Evolutionary conservation across 257 asterid species (phyloP).

Genomic region (Solanum chiquidenum): DNA sequence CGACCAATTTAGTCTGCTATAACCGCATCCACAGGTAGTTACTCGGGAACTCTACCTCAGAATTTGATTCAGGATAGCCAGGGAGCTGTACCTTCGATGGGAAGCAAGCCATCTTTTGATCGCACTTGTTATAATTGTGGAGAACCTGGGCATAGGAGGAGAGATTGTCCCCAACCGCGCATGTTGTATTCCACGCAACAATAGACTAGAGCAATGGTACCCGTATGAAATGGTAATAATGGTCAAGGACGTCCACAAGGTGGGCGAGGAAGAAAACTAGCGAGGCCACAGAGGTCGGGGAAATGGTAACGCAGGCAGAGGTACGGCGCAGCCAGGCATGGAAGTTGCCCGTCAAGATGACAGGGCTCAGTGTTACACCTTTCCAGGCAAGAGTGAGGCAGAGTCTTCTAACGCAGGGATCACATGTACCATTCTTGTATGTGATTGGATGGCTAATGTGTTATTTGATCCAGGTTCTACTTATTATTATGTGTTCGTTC

Average conservation of each 20-base stretch:
- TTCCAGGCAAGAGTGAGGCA: background rate
- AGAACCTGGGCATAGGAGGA: background rate
- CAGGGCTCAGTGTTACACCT: background rate
- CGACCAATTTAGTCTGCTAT: background rate
- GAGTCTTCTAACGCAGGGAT: background rate
- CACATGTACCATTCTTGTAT: background rate
- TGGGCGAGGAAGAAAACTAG: background rate
- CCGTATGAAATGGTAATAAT: background rate
- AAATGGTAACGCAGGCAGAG: background rate
- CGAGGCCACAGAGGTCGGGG: background rate
- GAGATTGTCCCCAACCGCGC: background rate
- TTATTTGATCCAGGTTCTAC: background rate
- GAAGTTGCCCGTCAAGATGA: background rate
- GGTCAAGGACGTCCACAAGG: background rate
- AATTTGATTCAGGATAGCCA: too few relatives aligned
- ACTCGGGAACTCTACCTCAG: background rate
- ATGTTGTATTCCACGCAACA: background rate
- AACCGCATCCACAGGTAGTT: background rate
- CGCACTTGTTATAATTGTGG: background rate
- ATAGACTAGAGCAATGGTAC: background rate
- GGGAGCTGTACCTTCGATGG: background rate
- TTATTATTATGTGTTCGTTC: too few relatives aligned
- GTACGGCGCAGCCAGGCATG: background rate
- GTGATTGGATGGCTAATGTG: background rate
- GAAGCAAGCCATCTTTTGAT: background rate